Base-by-base conservation (phyloP, 805 yeast species). In the Wickerhamiella sorbophila region DNA sequence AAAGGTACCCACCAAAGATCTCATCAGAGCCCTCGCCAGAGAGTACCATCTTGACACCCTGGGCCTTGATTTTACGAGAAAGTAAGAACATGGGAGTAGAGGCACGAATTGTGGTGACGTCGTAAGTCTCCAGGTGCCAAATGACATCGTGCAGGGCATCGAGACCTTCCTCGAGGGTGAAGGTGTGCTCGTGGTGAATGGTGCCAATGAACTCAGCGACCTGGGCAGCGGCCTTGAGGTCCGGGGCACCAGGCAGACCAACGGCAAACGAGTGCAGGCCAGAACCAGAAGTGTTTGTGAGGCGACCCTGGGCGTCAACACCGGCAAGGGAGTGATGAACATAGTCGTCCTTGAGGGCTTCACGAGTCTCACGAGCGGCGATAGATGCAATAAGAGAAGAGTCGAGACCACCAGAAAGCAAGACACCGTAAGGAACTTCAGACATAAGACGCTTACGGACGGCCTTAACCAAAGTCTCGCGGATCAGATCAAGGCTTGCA, bases 21-120 rank as follows among this genome's bases (percentile, higher is more conserved):
- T 91, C 99, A 65, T 91, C 99, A 22, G 96, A 85, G 49, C 99
- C 99, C 67, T 91, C 99, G 60, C 99, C 99, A 31, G 95, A 83
- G 44, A 91, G 69, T 33, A 91, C 99, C 99, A 91, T 91, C 77
- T 91, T 91, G 56, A 91, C 95, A 64, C 98, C 99, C 66, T 88
- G 96, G 40, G 98, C 98, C 71, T 91, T 91, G 70, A 91, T 91
- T 70, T 91, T 91, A 65, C 99, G 75, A 14, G 94, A 80, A 52
- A 91, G 70, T 56, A 91, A 69, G 71, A 87, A 91, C 99, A 91
- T 91, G 52, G 99, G 99, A 33, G 98, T 91, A 8, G 97, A 87
- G 27, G 99, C 99, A 67, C 99, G 79, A 61, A 91, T 87, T 39
- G 99, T 91, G 53, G 99, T 91, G 51, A 91, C 99, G 62, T 91